Percentiles rank a stretch among this genome's conserved stretches.
Evolutionary conservation across 371 early-diverging fungal species (phyloP).

Genomic region (Hamiltosporidium tvaerminnensis): DNA sequence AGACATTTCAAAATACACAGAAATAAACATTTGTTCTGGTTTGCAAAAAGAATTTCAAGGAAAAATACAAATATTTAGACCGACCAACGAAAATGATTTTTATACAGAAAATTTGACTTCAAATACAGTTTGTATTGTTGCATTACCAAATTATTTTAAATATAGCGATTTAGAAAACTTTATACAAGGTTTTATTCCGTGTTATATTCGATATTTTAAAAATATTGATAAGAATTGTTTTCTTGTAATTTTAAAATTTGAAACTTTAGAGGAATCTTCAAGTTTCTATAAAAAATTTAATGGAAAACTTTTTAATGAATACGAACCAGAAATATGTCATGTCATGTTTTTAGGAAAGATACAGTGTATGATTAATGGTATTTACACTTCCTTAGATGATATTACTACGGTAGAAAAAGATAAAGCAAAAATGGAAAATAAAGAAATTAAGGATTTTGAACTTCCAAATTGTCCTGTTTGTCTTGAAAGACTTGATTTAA

Average conservation of each 20-base stretch:
- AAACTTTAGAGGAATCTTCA: conserved; percentile 55
- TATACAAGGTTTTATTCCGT: too few species aligned
- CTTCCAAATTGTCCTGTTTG: conserved; percentile 78
- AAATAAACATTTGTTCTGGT: too few species aligned
- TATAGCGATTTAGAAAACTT: too few species aligned
- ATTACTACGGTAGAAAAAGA: conserved; percentile 60
- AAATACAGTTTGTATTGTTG: too few species aligned
- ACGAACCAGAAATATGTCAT: conserved; percentile 56
- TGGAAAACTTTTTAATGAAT: conserved; percentile 62
- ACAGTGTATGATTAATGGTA: conserved; percentile 55
- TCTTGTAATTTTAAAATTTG: conserved; percentile 64
- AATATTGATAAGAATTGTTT: conserved; percentile 65
- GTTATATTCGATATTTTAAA: conserved; percentile 58
- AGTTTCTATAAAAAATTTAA: conserved; percentile 61
- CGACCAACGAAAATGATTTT: too few species aligned
- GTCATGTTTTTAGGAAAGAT: conserved; percentile 1
- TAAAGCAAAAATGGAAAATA: conserved; percentile 50
- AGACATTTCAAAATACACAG: too few species aligned
- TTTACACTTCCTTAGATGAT: conserved; percentile 48
- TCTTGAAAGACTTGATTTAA: conserved; percentile 68
- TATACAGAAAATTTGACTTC: too few species aligned
- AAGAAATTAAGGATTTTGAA: conserved; percentile 53
- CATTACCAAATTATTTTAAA: too few species aligned
- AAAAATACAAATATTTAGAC: too few species aligned
- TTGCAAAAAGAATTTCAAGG: too few species aligned